Base-by-base conservation (phyloP, 1,139 yeast genomes). In the Debaryomyces subglobosus region DNA sequence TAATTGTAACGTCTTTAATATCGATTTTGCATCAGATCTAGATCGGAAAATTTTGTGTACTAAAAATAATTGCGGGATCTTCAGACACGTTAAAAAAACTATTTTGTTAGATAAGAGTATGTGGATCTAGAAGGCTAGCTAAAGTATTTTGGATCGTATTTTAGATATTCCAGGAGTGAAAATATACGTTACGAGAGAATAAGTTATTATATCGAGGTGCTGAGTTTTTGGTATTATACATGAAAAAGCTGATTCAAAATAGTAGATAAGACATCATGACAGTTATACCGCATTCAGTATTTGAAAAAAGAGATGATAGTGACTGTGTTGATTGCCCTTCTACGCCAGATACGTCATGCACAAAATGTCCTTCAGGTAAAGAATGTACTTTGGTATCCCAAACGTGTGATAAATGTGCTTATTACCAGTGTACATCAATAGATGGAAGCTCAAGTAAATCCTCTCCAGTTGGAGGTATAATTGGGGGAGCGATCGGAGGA, bases 401-500 rank as follows among this genome's bases (percentile, higher is more conserved):
- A 48, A 78, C 89, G 1, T 85, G 92, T 60, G 46, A 62, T 8
- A 49, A 68, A 47, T 87, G 95, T 65, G 80, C 91, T 0, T 62
- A 65, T 15, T 75, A 78, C n/a, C 75, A 74, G 54, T 86, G 92
- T 64, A 66, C 69, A 2, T 59, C 61, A 1, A 47, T 53, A 16
- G 60, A 55, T 16, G 43, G 43, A 12, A 9, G n/a, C 10, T 35
- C 55, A 5, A 44, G 57, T 16, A 38, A 51, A 12, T 46, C 52
- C 9, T 55, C 65, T 7, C 68, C 71, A 3, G 58, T 69, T 10
- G 89, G 89, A 16, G 88, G 83, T 2, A 78, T 85, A 2, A 82
- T 83, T 0, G 91, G 89, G 5, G 89, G 89, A 24, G 82, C 82
- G 1, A 73, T 80, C 2, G 88, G 85, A 9, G 82, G 81, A 7